Base-by-base conservation (phyloP, 306 rosid species). In the Trifolium subterraneum region DNA sequence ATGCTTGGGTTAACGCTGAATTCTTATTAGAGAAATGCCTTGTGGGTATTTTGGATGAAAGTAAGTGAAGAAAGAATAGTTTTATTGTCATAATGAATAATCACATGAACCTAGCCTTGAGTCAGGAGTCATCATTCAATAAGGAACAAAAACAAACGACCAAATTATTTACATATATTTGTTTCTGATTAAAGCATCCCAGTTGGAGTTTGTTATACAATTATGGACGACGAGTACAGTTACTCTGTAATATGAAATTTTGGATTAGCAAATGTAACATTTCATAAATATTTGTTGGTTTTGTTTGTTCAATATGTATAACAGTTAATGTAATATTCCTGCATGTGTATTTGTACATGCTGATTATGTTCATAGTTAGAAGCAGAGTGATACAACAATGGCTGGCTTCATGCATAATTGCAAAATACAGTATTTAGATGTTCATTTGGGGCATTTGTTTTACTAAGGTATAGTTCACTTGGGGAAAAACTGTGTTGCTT, bases 1-100 rank as follows among this genome's bases (percentile, higher is more conserved):
- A 94, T 74, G 96, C 99, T 73, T 91, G 97, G 86, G 98, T 93
- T 69, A 91, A 93, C 29, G 92, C 88, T 0, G 98, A 93, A 75
- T 93, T 90, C 84, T 77, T 93, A 59, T 77, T 93, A 71, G 96
- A 91, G 85, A 91, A 90, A 81, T 93, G 98, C 84, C 91, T 89
- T 1, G 88, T 93, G 48, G 97, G 98, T 62, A 82, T 80, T 36
- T 80, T 91, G 29, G 94, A 89, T 52, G 91, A 85, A 13, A 79
- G 87, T 38, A 81, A 41, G 12, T 85, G 81, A 83, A 76, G 73
- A 64, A 71, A 76, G 55, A 33, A 35, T 16, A 36, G 39, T 47
- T 52, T 15, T 65, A 72, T 70, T 56, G 29, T 58, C 20, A 74
- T 64, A 36, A 52, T 38, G 48, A 66, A 64, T 73, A 3, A 59